A percentile compares a stretch with the other conserved stretches of the same genome.
These are phyloP conservation scores for Carallia brachiata DNA, from an alignment of 345 rosid species.

Conservation along the genomic window DNA sequence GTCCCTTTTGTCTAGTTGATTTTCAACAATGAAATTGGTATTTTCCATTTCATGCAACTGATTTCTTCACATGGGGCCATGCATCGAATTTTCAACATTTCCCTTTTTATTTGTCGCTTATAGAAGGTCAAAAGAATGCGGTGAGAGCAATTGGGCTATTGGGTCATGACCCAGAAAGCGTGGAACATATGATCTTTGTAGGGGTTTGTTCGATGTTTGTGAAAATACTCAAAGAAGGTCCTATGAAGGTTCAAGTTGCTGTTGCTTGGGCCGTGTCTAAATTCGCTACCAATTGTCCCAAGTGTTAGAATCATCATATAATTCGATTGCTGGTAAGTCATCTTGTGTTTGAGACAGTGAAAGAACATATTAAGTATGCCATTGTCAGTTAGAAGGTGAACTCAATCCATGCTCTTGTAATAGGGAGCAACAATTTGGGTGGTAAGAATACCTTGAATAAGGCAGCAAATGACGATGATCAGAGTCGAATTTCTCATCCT, in stretches of 20 bases:
- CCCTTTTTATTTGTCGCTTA: too few relatives aligned
- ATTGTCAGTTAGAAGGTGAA: slow-evolving; percentile 60
- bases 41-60: too few relatives aligned
- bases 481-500: slow-evolving; percentile 39
- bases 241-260: slow-evolving; percentile 86
- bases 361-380: slow-evolving; percentile 88
- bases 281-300: slow-evolving; percentile 51
- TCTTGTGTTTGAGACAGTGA: slow-evolving; percentile 89
- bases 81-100: too few relatives aligned
- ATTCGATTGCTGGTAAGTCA: slow-evolving; percentile 78
- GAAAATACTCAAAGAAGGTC: slow-evolving; percentile 84
- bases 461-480: slow-evolving; percentile 26
- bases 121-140: slow-evolving; percentile 63
- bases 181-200: slow-evolving; percentile 60
- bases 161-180: slow-evolving; percentile 76
- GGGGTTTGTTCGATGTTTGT: slow-evolving; percentile 73
- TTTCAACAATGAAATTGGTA: too few relatives aligned
- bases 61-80: too few relatives aligned
- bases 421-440: slow-evolving; percentile 41
- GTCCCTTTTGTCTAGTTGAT: too few relatives aligned
- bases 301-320: slow-evolving; percentile 77
- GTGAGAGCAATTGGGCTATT: slow-evolving; percentile 78
- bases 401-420: slow-evolving; percentile 74
- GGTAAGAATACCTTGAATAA: slow-evolving; percentile 13
- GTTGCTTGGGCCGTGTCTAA: slow-evolving; percentile 94